A percentile compares a stretch with the other conserved stretches of the same genome.
Conservation (phyloP, 169 alveolate species). For the Plasmodium fragile region DNA sequence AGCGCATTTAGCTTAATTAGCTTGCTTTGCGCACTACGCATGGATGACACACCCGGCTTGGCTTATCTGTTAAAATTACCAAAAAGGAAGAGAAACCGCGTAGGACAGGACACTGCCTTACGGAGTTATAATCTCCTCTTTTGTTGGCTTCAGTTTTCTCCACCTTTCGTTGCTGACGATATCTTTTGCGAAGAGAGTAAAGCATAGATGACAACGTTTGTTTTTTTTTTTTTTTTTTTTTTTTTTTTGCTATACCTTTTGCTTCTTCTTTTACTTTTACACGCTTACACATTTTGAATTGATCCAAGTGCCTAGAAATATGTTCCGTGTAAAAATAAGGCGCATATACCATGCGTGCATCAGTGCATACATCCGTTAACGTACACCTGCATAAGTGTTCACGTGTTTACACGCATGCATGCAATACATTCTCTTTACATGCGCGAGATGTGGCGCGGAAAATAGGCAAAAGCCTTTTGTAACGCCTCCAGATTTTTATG, state of each 20-base stretch:
- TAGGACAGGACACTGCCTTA: background rate
- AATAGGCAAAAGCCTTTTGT: background rate
- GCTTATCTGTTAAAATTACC: background rate
- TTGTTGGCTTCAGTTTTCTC: conserved; percentile 6
- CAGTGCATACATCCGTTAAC: background rate
- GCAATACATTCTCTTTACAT: conserved; percentile 1
- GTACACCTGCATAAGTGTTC: background rate
- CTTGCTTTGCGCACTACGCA: background rate
- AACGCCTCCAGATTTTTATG: background rate
- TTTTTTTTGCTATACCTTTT: background rate
- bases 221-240: background rate
- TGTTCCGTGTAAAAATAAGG: background rate
- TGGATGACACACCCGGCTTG: background rate
- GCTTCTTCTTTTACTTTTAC: background rate
- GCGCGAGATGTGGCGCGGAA: background rate
- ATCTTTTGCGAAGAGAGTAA: background rate
- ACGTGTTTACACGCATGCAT: background rate
- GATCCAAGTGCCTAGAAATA: background rate
- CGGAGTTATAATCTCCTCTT: background rate
- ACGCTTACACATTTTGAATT: conserved; percentile 2
- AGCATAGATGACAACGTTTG: background rate
- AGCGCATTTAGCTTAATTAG: background rate
- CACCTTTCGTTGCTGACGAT: background rate
- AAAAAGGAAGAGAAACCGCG: background rate
- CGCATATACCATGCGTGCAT: background rate